A percentile compares a stretch with the other conserved stretches of the same genome.
Evolutionary conservation across 306 rosid genomes (phyloP).

Genomic region (Quercus robur): DNA sequence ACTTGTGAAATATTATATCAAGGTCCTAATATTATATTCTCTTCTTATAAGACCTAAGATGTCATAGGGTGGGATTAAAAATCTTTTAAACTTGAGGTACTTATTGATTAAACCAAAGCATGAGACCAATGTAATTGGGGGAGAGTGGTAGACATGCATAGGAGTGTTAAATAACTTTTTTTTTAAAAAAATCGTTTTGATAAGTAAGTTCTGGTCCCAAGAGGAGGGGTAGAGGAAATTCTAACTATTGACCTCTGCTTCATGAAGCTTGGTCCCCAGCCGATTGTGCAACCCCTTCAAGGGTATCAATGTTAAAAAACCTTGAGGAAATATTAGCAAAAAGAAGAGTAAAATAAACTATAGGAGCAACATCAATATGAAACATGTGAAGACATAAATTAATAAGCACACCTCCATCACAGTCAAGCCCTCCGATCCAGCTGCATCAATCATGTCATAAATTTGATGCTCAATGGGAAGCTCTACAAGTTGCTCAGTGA

Average conservation of each 20-base stretch:
- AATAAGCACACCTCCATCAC: conserved; percentile 57
- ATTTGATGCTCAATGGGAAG: conserved; percentile 77
- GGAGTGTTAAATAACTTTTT: too few species aligned
- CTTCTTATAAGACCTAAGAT: background rate
- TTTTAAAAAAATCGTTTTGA: too few species aligned
- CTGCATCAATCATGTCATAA: conserved; percentile 66
- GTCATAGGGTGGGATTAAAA: background rate
- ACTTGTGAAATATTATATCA: background rate
- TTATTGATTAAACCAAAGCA: background rate
- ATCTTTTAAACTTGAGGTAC: background rate
- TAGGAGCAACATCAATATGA: background rate
- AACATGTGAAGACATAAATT: conserved; percentile 18
- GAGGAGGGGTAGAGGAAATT: too few species aligned
- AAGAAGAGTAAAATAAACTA: background rate
- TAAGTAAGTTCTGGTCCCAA: too few species aligned
- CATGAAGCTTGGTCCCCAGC: too few species aligned
- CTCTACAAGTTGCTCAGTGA: conserved; percentile 66
- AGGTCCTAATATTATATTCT: background rate
- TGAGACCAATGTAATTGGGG: background rate
- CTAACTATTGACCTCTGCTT: too few species aligned
- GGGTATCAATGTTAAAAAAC: background rate
- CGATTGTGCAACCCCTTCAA: too few species aligned
- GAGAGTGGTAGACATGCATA: background rate
- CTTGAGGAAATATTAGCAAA: background rate
- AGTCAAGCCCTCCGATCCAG: conserved; percentile 68